Base-by-base conservation (phyloP, 1,284 basidiomycete species). In the Anthracocystis panici-leucophaei region DNA sequence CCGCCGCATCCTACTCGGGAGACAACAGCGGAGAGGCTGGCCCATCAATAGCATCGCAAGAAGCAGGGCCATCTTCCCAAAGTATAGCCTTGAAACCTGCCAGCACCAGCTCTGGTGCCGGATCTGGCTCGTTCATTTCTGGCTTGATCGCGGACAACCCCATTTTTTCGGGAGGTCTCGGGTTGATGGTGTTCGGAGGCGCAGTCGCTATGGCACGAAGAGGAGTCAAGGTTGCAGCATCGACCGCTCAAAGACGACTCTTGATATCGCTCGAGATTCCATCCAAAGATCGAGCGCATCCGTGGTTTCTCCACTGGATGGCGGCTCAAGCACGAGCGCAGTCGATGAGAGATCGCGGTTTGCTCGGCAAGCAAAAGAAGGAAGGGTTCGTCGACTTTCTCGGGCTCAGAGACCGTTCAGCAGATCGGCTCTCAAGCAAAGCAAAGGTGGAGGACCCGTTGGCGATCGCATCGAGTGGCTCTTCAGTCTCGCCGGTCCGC, bases 271-370 rank as follows among this genome's bases (percentile, higher is more conserved):
- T 99, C 51, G 97, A 99, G 87, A 95, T 99, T 78, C 94, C 93
- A 55, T 97, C 95, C 80, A 94, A 95, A 83, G 97, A 99, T 85
- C 91, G 90, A 29, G 89, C 95, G 2, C 98, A 99, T 85, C 92
- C 94, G 40, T 99, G 97, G 95, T 96, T 99, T 85, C 90, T 99
- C 31, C 89, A 92, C 69, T 99, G 97, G 97, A 94, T 99, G 93
- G 91, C 94, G 3, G 89, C 84, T 1, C 86, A 84, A 63, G 82
- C 83, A 16, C 57, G 87, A 40, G 81, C 84, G 0, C 84, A 84
- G 38, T 77, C 78, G 31, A 75, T 83, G 71, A 68, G 82, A 7
- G 57, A 81, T 27, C 59, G 69, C 10, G 82, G 81, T 1, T 45
- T 81, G 25, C 65, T 80, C 5, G 75, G 79, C 49, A 65, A 77